Evolutionary conservation across 495 filamentous ascomycete genomes (phyloP).

Genomic region (Podospora sp.): DNA sequence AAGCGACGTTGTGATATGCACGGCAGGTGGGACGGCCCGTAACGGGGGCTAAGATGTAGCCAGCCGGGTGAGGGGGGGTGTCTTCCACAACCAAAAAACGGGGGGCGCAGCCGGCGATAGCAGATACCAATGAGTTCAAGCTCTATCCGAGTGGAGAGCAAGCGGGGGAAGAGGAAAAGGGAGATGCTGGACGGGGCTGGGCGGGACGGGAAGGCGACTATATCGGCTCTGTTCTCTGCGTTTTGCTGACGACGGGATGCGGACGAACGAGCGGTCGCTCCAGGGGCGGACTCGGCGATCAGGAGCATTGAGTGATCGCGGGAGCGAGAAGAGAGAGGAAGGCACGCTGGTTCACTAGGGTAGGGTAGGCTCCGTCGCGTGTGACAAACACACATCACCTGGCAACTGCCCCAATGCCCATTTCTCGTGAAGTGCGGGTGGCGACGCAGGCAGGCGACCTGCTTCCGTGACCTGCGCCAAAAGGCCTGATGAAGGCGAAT

Average conservation of each 20-base stretch:
- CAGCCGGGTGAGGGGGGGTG: not conserved
- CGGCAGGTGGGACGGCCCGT: not conserved
- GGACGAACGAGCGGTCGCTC: not conserved
- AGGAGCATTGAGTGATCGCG: not conserved
- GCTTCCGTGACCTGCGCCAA: conserved; percentile 1
- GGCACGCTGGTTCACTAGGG: not conserved
- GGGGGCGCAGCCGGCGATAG: no score
- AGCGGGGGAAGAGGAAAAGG: not conserved
- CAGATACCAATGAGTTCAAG: not conserved
- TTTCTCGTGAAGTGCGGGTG: conserved; percentile 12
- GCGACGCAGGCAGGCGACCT: conserved; percentile 11
- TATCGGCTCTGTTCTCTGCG: not conserved
- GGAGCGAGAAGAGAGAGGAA: not conserved
- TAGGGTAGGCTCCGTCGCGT: not conserved
- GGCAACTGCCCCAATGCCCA: conserved; percentile 13
- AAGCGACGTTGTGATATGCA: conserved; percentile 14
- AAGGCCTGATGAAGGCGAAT: not conserved
- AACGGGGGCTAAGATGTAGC: not conserved
- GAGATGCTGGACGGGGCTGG: not conserved
- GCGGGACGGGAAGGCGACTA: not conserved
- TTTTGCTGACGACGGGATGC: not conserved
- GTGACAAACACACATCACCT: conserved; percentile 16
- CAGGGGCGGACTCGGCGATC: not conserved
- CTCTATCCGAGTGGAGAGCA: not conserved
- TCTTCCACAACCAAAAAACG: not conserved